Conservation (phyloP, 371 early-diverging fungal species). For the Choanephora cucurbitarum region DNA sequence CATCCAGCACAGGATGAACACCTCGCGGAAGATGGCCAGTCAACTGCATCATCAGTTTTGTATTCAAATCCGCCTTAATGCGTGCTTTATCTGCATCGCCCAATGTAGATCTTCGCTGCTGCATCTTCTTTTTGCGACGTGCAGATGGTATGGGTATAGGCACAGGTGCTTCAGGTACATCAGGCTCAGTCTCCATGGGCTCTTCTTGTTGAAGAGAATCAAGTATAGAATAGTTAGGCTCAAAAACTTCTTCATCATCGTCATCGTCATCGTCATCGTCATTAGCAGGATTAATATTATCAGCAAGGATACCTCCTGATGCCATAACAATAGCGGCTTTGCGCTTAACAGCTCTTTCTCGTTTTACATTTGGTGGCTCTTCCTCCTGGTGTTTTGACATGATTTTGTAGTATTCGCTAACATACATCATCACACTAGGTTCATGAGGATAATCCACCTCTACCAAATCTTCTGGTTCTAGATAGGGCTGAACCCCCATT, state of each 20-base stretch:
- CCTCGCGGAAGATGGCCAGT: conserved; percentile 53
- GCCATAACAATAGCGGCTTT: conserved; percentile 39
- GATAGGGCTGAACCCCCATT: conserved; percentile 41
- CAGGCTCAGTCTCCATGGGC: neutral
- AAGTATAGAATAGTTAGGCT: neutral
- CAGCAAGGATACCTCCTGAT: conserved; percentile 17
- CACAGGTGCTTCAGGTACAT: conserved; percentile 26
- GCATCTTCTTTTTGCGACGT: conserved; percentile 30
- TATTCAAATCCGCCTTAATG: conserved; percentile 46
- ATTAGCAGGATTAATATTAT: neutral
- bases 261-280: conserved; percentile 6
- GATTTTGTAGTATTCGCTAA: conserved; percentile 49
- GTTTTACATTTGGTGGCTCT: conserved; percentile 16
- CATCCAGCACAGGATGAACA: conserved; percentile 44
- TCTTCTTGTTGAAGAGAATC: neutral
- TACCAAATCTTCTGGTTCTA: conserved; percentile 50
- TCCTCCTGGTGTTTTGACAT: conserved; percentile 38
- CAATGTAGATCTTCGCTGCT: conserved; percentile 38
- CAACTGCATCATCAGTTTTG: conserved; percentile 45
- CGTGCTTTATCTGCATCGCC: conserved; percentile 46
- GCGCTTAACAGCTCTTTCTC: conserved; percentile 25
- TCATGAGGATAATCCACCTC: conserved; percentile 54
- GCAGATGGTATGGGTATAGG: conserved; percentile 44
- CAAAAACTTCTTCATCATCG: neutral
- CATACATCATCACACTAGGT: conserved; percentile 55